phyloP scores from a whole-genome alignment of 345 rosid species.

The Hypericum androsaemum region DNA sequence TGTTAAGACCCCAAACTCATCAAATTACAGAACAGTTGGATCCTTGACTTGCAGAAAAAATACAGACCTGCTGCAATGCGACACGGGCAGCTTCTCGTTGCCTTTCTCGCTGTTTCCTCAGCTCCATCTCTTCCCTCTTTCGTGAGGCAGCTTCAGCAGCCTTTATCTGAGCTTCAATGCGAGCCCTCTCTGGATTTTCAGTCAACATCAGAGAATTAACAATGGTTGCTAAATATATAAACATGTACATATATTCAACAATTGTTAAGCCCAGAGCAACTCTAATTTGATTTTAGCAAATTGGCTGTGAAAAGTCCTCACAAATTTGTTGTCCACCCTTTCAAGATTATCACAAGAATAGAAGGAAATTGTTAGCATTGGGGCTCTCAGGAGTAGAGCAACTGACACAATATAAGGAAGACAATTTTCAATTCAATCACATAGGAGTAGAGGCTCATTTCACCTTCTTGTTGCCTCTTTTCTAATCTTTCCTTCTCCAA shows the following conservation, averaged over 20 bases:
- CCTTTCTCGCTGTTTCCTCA: conserved; percentile 46
- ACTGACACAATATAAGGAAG: background rate
- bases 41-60: too few relatives aligned
- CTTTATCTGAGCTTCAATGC: conserved; percentile 61
- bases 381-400: background rate
- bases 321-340: too few relatives aligned
- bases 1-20: background rate
- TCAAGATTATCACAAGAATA: too few relatives aligned
- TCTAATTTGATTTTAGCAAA: too few relatives aligned
- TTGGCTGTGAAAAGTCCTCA: too few relatives aligned
- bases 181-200: conserved; percentile 43
- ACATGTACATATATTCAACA: too few relatives aligned
- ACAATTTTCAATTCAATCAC: too few relatives aligned
- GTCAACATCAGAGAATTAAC: too few relatives aligned
- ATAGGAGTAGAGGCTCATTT: background rate
- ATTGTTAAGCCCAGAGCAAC: too few relatives aligned
- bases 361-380: background rate
- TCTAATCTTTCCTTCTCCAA: conserved; percentile 64
- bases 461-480: conserved; percentile 68
- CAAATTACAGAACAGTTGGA: background rate
- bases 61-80: conserved; percentile 45
- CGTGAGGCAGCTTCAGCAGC: conserved; percentile 52
- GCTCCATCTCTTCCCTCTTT: conserved; percentile 42
- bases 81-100: conserved; percentile 68
- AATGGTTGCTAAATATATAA: too few relatives aligned